Base-by-base conservation (phyloP, 2,329 filamentous ascomycete genomes). In the Aureobasidium sp. region DNA sequence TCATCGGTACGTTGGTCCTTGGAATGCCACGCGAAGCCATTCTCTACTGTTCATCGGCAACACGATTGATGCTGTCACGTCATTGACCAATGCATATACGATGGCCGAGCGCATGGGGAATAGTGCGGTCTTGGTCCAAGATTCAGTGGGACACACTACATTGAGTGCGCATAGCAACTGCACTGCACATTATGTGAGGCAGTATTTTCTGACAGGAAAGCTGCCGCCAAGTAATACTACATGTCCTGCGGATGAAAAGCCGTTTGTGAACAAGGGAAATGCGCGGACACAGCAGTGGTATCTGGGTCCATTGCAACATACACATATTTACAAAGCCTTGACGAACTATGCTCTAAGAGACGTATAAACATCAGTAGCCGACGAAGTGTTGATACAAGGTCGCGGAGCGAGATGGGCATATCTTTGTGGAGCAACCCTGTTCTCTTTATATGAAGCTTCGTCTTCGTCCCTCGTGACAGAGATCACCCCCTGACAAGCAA, bases 11-110 rank as follows among this genome's bases (percentile, higher is more conserved):
- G 14, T 5, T 5, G 61, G 60, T 24, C 44, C 58, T 30, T 60
- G 62, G 51, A 50, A 29, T 11, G 65, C 58, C 55, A 67, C 72
- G 25, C 79, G 75, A 5, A 68, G 71, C 5, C 71, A 78, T 57
- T 80, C 80, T 0, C 67, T 84, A 27, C 69, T 84, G 5, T 78
- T 81, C 60, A 66, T 82, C 8, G 75, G 74, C 30, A 81, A 79
- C 59, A 77, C 74, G 0, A 70, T 76, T 8, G 80, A 84, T 54
- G 81, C 81, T 0, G 77, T 84, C 0, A 83, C 79, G 0, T 79
- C 80, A 2, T 63, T 83, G 4, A 59, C 60, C 39, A 71, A 73
- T 35, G 77, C 73, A 1, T 66, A 74, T 14, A 64, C 66, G 70
- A 71, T 72, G 69, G 63, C 68, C 1, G 19, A 59, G 11, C 57